Evolutionary conservation across 371 early-diverging fungal species (phyloP), one percentile per base, ranked within the genome.

Genomic region (Mucor plumbeus): DNA sequence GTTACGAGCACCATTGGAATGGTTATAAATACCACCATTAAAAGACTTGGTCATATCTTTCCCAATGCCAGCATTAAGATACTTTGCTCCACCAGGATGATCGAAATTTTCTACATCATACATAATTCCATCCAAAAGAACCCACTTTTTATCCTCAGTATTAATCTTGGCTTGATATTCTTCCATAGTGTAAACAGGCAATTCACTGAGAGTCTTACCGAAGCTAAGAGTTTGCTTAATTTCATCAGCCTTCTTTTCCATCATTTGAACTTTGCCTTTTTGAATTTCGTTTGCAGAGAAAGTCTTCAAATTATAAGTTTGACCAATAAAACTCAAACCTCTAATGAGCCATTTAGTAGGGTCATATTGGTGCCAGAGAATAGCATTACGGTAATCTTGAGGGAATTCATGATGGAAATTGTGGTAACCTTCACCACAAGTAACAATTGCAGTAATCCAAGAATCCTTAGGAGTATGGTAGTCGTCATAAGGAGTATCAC

Each of bases 381-480:
- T 92, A 56, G 95, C 97, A 71, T 97, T 97, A 65, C 98, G 91
- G 82, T 95, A 97, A 78, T 97, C 98, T 66, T 90, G 87, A 63
- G 98, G 98, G 84, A 97, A 97, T 79, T 96, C 93, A 83, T 96
- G 97, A 70, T 95, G 95, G 81, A 93, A 93, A 78, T 94, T 93
- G 82, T 93, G 95, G 73, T 93, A 93, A 6, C 93, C 93, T 76
- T 95, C 94, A 50, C 94, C 94, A 73, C 92, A 75, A 5, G 93
- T 93, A 44, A 93, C 87, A 48, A 93, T 64, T 9, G 95, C 95
- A 4, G 92, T 92, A 35, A 95, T 79, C 78, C 92, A 88, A 59
- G 90, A 88, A 70, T 94, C 92, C 36, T 91, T 85, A 14, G 94
- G 92, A 8, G 94, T 88, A 64, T 88, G 91, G 48, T 86, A 83